These are phyloP conservation scores for Aspergillus sp. DNA, from an alignment of 2,329 filamentous ascomycete genomes.

Conservation along the genomic window DNA sequence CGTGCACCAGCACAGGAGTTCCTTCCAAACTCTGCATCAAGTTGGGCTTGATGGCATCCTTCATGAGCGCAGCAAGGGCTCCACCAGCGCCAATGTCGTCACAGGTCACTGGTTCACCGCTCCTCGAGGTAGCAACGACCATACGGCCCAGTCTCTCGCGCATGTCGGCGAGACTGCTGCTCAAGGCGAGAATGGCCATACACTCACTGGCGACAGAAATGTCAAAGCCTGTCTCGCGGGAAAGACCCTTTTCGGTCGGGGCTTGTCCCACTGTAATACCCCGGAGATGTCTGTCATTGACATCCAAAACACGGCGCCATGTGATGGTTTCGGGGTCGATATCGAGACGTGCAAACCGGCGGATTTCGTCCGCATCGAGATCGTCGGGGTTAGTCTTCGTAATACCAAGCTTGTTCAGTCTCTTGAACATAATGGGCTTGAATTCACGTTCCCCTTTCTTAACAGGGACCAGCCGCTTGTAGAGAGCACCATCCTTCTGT, in stretches of 20 bases:
- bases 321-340: constrained; percentile 97
- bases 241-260: constrained; percentile 83
- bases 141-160: constrained; percentile 89
- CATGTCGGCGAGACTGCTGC: constrained; percentile 82
- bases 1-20: constrained; percentile 95
- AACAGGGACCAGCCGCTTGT: constrained; percentile 76
- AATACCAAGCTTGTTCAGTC: constrained; percentile 92
- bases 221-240: constrained; percentile 87
- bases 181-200: constrained; percentile 95
- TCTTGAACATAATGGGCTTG: constrained; percentile 83
- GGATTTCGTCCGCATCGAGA: constrained; percentile 83
- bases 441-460: constrained; percentile 91
- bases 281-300: constrained; percentile 92
- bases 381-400: constrained; percentile 90
- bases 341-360: constrained; percentile 83
- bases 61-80: constrained; percentile 90
- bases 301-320: constrained; percentile 92
- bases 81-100: constrained; percentile 93
- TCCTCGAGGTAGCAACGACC: constrained; percentile 84
- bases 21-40: constrained; percentile 98
- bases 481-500: constrained; percentile 84
- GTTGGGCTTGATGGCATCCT: constrained; percentile 97
- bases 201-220: constrained; percentile 97
- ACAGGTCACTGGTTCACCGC: constrained; percentile 87
- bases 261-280: constrained; percentile 85